Conservation (phyloP, 305 asterid species). For the Ilex paraguariensis region DNA sequence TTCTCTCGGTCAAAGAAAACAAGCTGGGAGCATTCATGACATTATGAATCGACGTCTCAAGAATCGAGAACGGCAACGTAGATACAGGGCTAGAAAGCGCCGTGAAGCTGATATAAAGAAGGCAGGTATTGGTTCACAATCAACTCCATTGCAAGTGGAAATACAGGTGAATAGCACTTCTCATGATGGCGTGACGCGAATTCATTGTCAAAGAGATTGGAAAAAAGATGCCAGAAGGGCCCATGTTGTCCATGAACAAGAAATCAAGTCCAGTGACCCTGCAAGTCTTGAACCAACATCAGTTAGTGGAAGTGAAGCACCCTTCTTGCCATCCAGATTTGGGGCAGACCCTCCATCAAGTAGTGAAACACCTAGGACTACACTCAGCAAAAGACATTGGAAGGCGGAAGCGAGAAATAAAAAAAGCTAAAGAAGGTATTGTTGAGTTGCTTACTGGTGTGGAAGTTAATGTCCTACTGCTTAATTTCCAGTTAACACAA, state of each 20-base stretch:
- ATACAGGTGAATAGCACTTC: slow-evolving; percentile 25
- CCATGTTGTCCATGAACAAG: slow-evolving; percentile 36
- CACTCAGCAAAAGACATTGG: slow-evolving; percentile 67
- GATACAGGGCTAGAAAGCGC: slow-evolving; percentile 88
- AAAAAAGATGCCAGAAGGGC: slow-evolving; percentile 84
- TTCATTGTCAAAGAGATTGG: slow-evolving; percentile 70
- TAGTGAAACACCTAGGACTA: slow-evolving; percentile 22
- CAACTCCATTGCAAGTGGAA: slow-evolving; percentile 31
- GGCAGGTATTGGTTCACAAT: slow-evolving; percentile 27
- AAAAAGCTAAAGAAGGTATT: slow-evolving; percentile 28
- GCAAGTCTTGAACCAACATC: slow-evolving; percentile 9
- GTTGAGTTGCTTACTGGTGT: slow-evolving; percentile 7
- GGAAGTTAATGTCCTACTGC: background rate
- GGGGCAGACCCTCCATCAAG: slow-evolving; percentile 13
- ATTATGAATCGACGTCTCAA: slow-evolving; percentile 62
- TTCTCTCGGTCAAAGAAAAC: slow-evolving; percentile 37
- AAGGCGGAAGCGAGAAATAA: slow-evolving; percentile 87
- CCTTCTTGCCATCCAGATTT: slow-evolving; percentile 17
- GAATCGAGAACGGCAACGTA: slow-evolving; percentile 84
- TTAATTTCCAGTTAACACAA: no score
- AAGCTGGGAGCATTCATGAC: slow-evolving; percentile 34
- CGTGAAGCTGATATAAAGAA: slow-evolving; percentile 47
- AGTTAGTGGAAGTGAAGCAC: slow-evolving; percentile 21
- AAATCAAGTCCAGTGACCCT: slow-evolving; percentile 12
- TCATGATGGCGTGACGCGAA: slow-evolving; percentile 44